Evolutionary conservation across 768 basidiomycete species (phyloP).

Genomic region (Suillus tomentosus): DNA sequence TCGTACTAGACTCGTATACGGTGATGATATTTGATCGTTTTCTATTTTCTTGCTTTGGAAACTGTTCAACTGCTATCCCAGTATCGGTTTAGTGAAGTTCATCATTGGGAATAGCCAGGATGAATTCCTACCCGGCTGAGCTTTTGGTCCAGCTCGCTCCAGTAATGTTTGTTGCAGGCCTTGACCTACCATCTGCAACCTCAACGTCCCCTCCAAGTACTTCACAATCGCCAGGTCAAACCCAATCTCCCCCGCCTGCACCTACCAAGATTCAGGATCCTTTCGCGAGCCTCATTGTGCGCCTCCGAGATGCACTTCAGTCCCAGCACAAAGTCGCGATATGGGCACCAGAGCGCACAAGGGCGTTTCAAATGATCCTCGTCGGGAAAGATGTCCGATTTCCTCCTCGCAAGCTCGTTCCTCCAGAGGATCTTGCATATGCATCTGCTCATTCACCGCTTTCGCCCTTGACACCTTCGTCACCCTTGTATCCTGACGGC

Average conservation of each 20-base stretch:
- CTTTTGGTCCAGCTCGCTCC: slow-evolving; percentile 87
- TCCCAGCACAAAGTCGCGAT: slow-evolving; percentile 63
- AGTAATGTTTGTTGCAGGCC: slow-evolving; percentile 93
- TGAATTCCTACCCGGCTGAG: slow-evolving; percentile 95
- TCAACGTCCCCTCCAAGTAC: slow-evolving; percentile 18
- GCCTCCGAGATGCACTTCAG: slow-evolving; percentile 71
- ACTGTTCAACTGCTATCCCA: not conserved
- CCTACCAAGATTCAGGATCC: slow-evolving; percentile 50
- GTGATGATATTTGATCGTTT: not conserved
- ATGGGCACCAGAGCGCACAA: slow-evolving; percentile 73
- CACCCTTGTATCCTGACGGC: slow-evolving; percentile 92
- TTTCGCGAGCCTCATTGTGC: slow-evolving; percentile 57
- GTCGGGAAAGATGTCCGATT: slow-evolving; percentile 86
- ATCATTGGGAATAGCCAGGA: slow-evolving; percentile 28
- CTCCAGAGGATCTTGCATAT: slow-evolving; percentile 58
- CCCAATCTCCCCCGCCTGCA: slow-evolving; percentile 27
- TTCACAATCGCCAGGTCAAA: slow-evolving; percentile 18
- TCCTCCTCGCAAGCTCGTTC: slow-evolving; percentile 79
- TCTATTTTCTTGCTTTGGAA: not conserved
- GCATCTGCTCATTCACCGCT: slow-evolving; percentile 79
- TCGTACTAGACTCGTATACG: not conserved
- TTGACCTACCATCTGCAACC: slow-evolving; percentile 43
- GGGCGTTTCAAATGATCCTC: slow-evolving; percentile 78
- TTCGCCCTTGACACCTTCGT: slow-evolving; percentile 87
- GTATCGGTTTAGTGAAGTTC: not conserved